Conservation (phyloP, 2,329 filamentous ascomycete genomes). For the Aurifilum marmelostoma region DNA sequence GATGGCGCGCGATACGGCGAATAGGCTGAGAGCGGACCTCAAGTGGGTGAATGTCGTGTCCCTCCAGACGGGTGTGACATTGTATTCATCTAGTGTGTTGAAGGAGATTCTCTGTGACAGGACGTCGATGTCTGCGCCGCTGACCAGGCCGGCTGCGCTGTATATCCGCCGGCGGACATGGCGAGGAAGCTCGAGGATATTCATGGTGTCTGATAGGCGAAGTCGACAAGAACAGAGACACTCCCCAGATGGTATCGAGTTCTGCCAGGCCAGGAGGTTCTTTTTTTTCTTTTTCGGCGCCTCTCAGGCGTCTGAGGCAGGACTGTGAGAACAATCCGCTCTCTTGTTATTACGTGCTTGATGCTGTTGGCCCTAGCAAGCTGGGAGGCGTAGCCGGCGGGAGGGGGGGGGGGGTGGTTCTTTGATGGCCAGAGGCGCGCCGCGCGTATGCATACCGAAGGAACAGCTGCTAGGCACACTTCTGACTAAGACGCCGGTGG, state of each 20-base stretch:
- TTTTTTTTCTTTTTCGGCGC: not conserved
- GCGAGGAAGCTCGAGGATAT: not conserved
- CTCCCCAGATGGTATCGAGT: not conserved
- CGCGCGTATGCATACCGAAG: not conserved
- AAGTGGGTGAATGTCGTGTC: too few species aligned
- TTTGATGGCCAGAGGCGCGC: not conserved
- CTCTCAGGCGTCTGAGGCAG: not conserved
- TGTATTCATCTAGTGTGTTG: too few species aligned
- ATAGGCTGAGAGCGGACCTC: too few species aligned
- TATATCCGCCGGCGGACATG: not conserved
- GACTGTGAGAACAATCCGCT: not conserved
- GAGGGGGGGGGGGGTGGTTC: too few species aligned
- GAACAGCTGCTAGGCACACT: not conserved
- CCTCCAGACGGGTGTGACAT: too few species aligned
- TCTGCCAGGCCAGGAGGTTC: not conserved
- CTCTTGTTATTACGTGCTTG: not conserved
- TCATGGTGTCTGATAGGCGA: not conserved
- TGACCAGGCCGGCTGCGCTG: not conserved
- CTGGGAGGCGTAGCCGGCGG: not conserved
- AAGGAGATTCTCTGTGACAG: too few species aligned
- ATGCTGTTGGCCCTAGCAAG: not conserved
- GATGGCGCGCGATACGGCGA: too few species aligned
- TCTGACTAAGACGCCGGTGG: too few species aligned
- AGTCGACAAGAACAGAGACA: not conserved
- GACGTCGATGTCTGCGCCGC: too few species aligned